A percentile compares a stretch with the other conserved stretches of the same genome.
Evolutionary conservation across 805 yeast genomes (phyloP).

Genomic region (Kodamaea nitidulidarum): DNA sequence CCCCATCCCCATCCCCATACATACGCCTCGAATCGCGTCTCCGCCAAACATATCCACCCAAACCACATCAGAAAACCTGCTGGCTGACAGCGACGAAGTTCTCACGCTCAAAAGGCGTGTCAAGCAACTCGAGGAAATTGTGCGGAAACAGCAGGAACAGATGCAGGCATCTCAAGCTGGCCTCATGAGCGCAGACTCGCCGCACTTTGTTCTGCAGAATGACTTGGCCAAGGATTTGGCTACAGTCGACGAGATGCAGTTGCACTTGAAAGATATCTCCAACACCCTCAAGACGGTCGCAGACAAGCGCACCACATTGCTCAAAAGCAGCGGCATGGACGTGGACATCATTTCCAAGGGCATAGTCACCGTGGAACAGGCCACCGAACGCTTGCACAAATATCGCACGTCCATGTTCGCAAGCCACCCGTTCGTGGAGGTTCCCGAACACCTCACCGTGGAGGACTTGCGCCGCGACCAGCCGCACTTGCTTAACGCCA

Average conservation of each 20-base stretch:
- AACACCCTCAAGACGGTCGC: constrained; percentile 44
- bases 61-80: too few relatives aligned
- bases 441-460: constrained; percentile 43
- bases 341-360: constrained; percentile 57
- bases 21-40: too few relatives aligned
- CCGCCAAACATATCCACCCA: too few relatives aligned
- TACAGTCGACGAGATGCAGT: constrained; percentile 30
- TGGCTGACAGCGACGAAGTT: constrained; percentile 9
- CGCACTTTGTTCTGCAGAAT: constrained; percentile 26
- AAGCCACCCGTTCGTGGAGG: constrained; percentile 53
- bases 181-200: constrained; percentile 11
- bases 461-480: constrained; percentile 46
- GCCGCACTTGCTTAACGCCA: constrained; percentile 61
- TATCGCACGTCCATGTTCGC: constrained; percentile 48
- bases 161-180: constrained; percentile 5
- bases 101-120: constrained; percentile 21
- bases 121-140: constrained; percentile 14
- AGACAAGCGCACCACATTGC: constrained; percentile 35
- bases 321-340: constrained; percentile 17
- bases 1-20: too few relatives aligned
- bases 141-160: constrained; percentile 11
- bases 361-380: constrained; percentile 55
- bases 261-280: constrained; percentile 41
- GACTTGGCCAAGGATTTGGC: constrained; percentile 42
- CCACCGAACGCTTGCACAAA: constrained; percentile 46